Evolutionary conservation across 2,329 filamentous ascomycete genomes (phyloP), one percentile per base, ranked within the genome.

Genomic region (Dothideomycetes sp.): DNA sequence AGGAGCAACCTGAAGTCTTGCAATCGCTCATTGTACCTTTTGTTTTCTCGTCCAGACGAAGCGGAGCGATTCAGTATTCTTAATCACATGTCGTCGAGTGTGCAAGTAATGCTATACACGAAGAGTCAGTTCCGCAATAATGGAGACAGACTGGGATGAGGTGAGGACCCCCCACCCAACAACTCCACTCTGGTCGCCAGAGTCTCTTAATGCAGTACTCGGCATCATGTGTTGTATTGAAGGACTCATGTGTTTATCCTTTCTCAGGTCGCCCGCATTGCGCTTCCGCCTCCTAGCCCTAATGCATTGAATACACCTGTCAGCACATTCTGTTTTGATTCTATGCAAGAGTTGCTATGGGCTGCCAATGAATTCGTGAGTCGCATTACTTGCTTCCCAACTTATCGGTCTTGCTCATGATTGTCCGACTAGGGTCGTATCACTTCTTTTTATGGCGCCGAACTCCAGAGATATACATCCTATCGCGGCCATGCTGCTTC

Each of bases 271-370:
- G 77, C 79, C 63, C 82, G 86, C 63, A 78, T 91, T 64, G 74
- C 79, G 60, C 77, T 93, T 64, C 84, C 86, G 61, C 79, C 84
- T 54, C 79, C 83, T 55, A 80, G 77, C 57, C 70, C 78, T 54
- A 79, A 82, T 66, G 74, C 74, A 50, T 68, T 82, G 54, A 38
- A 49, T 18, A 82, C 82, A 16, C 77, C 78, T 43, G 78, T 86
- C 51, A 81, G 83, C 31, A 81, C 86, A 3, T 75, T 95, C 61
- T 82, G 83, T 33, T 98, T 98, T 63, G 91, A 98, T 61, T 82
- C 82, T 43, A 72, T 74, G 27, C 83, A 94, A 60, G 91, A 98
- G 61, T 73, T 98, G 24, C 65, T 98, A 39, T 98, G 93, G 91
- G 78, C 80, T 3, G 93, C 88, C 33, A 94, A 91, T 61, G 84